Evolutionary conservation across 2,329 filamentous ascomycete genomes (phyloP).

Genomic region (Chaetomium globosum): DNA sequence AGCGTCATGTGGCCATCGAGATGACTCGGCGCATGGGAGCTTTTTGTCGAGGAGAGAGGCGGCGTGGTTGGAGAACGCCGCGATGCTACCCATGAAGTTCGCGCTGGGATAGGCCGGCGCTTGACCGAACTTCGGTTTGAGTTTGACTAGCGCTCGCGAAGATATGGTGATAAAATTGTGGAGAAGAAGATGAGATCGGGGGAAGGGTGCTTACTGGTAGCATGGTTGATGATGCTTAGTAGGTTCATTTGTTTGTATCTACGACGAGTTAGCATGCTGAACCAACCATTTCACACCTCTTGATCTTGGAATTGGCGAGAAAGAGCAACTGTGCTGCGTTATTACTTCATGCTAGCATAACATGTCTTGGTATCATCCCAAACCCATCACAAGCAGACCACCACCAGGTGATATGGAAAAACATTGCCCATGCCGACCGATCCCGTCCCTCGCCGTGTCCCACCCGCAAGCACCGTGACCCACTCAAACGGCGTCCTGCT

Average conservation of each 20-base stretch:
- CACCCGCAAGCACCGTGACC: not conserved
- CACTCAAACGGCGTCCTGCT: conserved; percentile 4
- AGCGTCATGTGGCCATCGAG: not conserved
- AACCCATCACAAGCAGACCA: not conserved
- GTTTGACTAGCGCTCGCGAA: conserved; percentile 15
- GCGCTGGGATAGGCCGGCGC: not conserved
- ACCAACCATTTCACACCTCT: not conserved
- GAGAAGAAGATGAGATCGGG: conserved; percentile 11
- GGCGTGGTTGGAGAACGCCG: too few relatives aligned
- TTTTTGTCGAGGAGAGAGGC: too few relatives aligned
- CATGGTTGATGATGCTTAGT: too few relatives aligned
- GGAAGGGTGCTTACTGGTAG: conserved; percentile 7
- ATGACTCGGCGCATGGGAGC: not conserved
- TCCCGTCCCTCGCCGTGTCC: not conserved
- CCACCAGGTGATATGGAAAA: not conserved
- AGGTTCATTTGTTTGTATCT: conserved; percentile 13
- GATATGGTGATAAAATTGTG: not conserved
- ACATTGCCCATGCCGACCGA: not conserved
- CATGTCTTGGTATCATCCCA: not conserved
- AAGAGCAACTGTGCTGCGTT: not conserved
- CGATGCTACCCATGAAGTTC: too few relatives aligned
- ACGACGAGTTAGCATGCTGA: not conserved
- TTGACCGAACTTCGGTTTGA: conserved; percentile 10
- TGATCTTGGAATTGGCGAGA: too few relatives aligned
- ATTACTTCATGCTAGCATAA: not conserved